Conservation (phyloP, 108 stramenopile genomes). For the Craspedostauros australis region DNA sequence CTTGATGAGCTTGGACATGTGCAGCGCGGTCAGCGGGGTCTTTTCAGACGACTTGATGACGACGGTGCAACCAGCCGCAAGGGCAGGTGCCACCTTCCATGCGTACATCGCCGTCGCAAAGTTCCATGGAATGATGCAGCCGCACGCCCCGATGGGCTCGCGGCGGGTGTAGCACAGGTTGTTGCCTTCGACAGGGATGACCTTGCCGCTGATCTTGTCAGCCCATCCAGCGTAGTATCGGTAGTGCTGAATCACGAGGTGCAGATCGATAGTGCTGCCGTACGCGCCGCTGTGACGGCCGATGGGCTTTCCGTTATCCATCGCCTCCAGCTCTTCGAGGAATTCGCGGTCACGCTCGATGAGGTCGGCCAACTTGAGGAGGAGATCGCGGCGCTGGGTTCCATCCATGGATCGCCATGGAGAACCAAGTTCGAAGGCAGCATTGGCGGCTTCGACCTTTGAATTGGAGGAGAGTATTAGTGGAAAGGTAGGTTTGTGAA, state of each 20-base stretch:
- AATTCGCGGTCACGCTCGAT: conserved; percentile 24
- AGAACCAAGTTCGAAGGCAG: conserved; percentile 27
- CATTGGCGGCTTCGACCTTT: conserved; percentile 26
- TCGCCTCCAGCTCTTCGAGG: conserved; percentile 18
- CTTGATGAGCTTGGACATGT: conserved; percentile 21
- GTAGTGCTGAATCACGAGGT: conserved; percentile 29
- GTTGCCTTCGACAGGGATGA: conserved; percentile 34
- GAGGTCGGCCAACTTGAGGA: conserved; percentile 27
- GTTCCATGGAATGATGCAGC: conserved; percentile 84
- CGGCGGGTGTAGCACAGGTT: conserved; percentile 8
- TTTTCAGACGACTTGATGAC: conserved; percentile 77
- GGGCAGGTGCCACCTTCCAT: conserved; percentile 83
- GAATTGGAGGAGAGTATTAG: too few relatives aligned
- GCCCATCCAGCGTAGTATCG: conserved; percentile 57
- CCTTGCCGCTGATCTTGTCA: conserved; percentile 37
- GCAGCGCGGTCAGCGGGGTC: conserved; percentile 61
- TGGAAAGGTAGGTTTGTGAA: too few relatives aligned
- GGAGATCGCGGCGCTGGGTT: conserved; percentile 19
- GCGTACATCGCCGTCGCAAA: conserved; percentile 72
- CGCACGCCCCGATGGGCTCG: conserved; percentile 60
- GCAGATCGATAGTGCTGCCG: conserved; percentile 30
- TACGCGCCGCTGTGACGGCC: conserved; percentile 8
- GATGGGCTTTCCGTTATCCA: conserved; percentile 26
- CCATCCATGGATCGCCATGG: conserved; percentile 29
- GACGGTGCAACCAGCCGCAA: conserved; percentile 64